Percentiles rank a stretch among this genome's conserved stretches.
Conservation (phyloP, 2,329 filamentous ascomycete species). For the Teratosphaeria zuluensis region DNA sequence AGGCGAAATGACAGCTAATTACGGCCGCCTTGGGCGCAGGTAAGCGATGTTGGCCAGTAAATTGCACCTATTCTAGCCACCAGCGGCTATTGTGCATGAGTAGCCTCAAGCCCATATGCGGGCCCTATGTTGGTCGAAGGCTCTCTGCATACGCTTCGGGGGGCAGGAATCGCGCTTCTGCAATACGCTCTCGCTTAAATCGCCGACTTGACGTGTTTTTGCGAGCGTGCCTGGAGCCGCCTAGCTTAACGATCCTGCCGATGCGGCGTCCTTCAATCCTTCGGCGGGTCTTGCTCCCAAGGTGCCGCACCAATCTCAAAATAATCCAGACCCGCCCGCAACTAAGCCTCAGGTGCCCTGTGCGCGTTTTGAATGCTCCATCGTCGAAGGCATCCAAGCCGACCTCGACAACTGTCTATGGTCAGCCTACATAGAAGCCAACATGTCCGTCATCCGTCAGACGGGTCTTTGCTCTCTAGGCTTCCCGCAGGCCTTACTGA, state of each 20-base stretch:
- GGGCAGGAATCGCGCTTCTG: not conserved
- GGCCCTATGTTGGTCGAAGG: not conserved
- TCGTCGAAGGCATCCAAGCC: constrained; percentile 10
- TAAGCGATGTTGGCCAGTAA: not conserved
- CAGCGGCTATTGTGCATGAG: constrained; percentile 1
- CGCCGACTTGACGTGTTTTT: not conserved
- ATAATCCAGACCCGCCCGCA: constrained; percentile 15
- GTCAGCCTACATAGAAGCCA: constrained; percentile 23
- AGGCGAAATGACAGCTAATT: not conserved
- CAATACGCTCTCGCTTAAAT: not conserved
- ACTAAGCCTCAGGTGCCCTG: constrained; percentile 13
- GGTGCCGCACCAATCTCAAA: constrained; percentile 13
- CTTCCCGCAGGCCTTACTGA: constrained; percentile 13
- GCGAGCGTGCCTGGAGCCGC: not conserved
- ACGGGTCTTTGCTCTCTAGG: constrained; percentile 10
- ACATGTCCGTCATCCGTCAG: constrained; percentile 18
- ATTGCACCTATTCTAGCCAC: not conserved
- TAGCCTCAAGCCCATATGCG: not conserved
- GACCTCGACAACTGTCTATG: constrained; percentile 6
- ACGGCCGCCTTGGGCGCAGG: not conserved
- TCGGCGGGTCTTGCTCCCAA: constrained; percentile 6
- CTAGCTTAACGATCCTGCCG: constrained; percentile 9
- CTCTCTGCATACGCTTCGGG: not conserved
- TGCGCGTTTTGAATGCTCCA: constrained; percentile 13
- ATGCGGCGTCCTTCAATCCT: constrained; percentile 8